phyloP scores from a whole-genome alignment of 2,329 filamentous ascomycete genomes.

The Hawksworthiomyces lignivorus region DNA sequence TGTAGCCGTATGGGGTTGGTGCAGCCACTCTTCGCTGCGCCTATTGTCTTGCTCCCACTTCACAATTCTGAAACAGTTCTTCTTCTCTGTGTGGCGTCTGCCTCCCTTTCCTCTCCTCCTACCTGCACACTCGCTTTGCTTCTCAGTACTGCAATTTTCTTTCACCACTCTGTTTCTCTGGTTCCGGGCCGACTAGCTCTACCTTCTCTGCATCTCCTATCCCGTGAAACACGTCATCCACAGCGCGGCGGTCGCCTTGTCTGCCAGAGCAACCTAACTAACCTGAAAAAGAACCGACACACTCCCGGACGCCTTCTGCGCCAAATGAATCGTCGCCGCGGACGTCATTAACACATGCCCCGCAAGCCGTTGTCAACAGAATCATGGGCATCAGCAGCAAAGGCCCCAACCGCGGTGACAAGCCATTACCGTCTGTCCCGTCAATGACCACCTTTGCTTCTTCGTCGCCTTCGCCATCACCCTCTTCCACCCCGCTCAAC shows the following conservation, averaged over 20 bases:
- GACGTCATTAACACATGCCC: constrained; percentile 29
- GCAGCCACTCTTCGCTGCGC: background rate
- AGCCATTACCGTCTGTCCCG: constrained; percentile 15
- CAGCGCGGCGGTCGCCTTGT: no score
- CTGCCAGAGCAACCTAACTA: no score
- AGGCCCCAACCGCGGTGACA: constrained; percentile 16
- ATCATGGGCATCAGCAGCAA: constrained; percentile 28
- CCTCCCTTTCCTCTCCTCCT: background rate
- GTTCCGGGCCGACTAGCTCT: no score
- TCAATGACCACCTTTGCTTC: constrained; percentile 7
- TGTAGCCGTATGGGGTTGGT: no score
- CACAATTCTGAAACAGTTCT: no score
- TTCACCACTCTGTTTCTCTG: no score
- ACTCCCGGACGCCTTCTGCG: constrained; percentile 9
- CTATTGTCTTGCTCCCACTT: background rate
- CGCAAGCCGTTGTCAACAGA: constrained; percentile 30
- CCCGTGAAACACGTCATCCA: no score
- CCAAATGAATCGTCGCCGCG: constrained; percentile 20
- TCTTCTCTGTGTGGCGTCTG: no score
- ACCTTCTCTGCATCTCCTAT: no score
- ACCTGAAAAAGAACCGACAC: constrained; percentile 2
- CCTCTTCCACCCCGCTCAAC: constrained; percentile 14
- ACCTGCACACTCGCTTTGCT: no score
- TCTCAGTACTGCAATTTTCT: no score
- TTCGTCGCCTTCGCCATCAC: constrained; percentile 7